Conservation (phyloP, 2,329 filamentous ascomycete species). For the Hypoxylon sp. region DNA sequence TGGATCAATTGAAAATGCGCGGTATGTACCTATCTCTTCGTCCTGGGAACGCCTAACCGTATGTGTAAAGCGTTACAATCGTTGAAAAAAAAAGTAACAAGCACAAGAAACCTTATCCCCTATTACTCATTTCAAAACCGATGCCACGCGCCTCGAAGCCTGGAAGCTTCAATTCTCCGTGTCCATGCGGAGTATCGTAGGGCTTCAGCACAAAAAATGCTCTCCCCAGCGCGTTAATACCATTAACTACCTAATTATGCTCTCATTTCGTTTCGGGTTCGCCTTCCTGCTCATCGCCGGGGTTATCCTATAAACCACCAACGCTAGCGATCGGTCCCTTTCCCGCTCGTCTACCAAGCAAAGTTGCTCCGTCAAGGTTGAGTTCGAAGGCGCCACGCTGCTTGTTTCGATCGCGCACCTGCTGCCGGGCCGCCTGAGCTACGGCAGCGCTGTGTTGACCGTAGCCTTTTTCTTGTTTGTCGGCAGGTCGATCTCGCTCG, state of each 20-base stretch:
- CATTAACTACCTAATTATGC: slow-evolving; percentile 21
- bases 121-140: slow-evolving; percentile 47
- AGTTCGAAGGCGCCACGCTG: slow-evolving; percentile 91
- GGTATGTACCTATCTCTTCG: slow-evolving; percentile 33
- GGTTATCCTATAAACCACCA: slow-evolving; percentile 48
- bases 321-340: slow-evolving; percentile 60
- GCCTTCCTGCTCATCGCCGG: slow-evolving; percentile 23
- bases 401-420: slow-evolving; percentile 74
- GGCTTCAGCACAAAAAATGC: slow-evolving; percentile 19
- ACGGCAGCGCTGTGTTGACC: slow-evolving; percentile 89
- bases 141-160: slow-evolving; percentile 42
- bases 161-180: slow-evolving; percentile 31
- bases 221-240: slow-evolving; percentile 6
- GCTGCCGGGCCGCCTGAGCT: slow-evolving; percentile 83
- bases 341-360: slow-evolving; percentile 78
- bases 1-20: slow-evolving; percentile 20
- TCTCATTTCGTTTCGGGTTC: slow-evolving; percentile 1
- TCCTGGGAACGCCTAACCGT: slow-evolving; percentile 45
- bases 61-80: slow-evolving; percentile 44
- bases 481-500: slow-evolving; percentile 60
- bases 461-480: slow-evolving; percentile 70
- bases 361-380: slow-evolving; percentile 88
- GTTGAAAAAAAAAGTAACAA: slow-evolving; percentile 38
- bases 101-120: slow-evolving; percentile 36
- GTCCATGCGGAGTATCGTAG: slow-evolving; percentile 21